These are phyloP conservation scores for Mucor mucedo DNA, from an alignment of 371 early-diverging fungal genomes.

Conservation along the genomic window DNA sequence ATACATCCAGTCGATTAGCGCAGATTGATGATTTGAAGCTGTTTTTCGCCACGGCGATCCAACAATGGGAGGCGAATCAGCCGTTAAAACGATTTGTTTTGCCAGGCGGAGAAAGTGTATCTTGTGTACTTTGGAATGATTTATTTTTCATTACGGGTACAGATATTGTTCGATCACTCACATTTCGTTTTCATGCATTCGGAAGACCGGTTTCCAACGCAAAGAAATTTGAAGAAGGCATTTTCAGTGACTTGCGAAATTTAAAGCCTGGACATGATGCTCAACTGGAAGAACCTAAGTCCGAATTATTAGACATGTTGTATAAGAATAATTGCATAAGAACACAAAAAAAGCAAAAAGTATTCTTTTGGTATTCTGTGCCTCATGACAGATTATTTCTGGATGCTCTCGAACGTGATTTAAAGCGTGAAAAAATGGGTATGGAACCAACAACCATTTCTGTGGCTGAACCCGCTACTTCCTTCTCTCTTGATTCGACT, in stretches of 20 bases:
- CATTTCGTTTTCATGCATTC: slow-evolving; percentile 94
- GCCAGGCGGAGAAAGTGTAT: slow-evolving; percentile 85
- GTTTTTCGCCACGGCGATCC: slow-evolving; percentile 66
- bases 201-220: slow-evolving; percentile 87
- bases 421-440: slow-evolving; percentile 93
- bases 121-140: slow-evolving; percentile 91
- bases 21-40: slow-evolving; percentile 62
- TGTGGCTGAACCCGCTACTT: slow-evolving; percentile 64
- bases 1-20: slow-evolving; percentile 34
- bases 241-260: slow-evolving; percentile 97
- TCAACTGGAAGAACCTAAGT: slow-evolving; percentile 94
- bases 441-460: slow-evolving; percentile 80
- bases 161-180: slow-evolving; percentile 96
- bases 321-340: slow-evolving; percentile 98
- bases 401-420: slow-evolving; percentile 98
- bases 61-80: slow-evolving; percentile 58
- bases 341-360: slow-evolving; percentile 99
- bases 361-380: slow-evolving; percentile 99
- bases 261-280: slow-evolving; percentile 98
- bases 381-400: slow-evolving; percentile 96
- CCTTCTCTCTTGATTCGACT: slow-evolving; percentile 65
- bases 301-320: slow-evolving; percentile 96
- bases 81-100: slow-evolving; percentile 74
- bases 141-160: slow-evolving; percentile 97
- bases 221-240: slow-evolving; percentile 99